phyloP scores from a whole-genome alignment of 371 early-diverging fungal genomes.

The Sporodiniella umbellata region DNA sequence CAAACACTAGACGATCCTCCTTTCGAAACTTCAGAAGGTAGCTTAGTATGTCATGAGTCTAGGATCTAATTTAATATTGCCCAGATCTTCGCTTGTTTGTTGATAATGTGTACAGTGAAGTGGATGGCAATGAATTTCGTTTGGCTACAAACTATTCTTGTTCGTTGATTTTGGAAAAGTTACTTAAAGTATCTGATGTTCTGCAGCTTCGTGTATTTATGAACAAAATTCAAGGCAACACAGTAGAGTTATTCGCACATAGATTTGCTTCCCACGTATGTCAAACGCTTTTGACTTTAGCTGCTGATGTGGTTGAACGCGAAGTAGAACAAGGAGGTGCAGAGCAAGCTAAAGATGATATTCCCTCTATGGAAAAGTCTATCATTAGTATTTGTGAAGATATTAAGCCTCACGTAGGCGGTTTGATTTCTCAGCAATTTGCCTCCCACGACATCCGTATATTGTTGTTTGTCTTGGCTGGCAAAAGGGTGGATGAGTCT shows the following conservation, averaged over 20 bases:
- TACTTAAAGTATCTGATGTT: conserved; percentile 67
- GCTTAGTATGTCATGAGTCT: not conserved
- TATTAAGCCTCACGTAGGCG: conserved; percentile 62
- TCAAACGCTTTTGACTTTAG: conserved; percentile 72
- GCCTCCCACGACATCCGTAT: conserved; percentile 77
- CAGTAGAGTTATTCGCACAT: conserved; percentile 70
- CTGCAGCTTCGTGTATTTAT: conserved; percentile 72
- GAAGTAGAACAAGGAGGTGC: conserved; percentile 52
- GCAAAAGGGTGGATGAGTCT: conserved; percentile 59
- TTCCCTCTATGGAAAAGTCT: conserved; percentile 66
- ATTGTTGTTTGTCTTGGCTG: conserved; percentile 65
- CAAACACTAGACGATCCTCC: conserved; percentile 65
- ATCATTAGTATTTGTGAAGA: conserved; percentile 62
- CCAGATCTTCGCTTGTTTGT: conserved; percentile 71
- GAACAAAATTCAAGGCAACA: conserved; percentile 64
- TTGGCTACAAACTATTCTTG: conserved; percentile 76
- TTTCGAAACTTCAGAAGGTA: conserved; percentile 73
- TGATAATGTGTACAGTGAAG: conserved; percentile 73
- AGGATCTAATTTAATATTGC: conserved; percentile 1
- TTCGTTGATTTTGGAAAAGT: conserved; percentile 77
- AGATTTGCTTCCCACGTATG: conserved; percentile 85
- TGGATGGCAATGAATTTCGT: conserved; percentile 71
- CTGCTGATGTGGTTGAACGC: conserved; percentile 71
- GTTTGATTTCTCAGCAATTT: conserved; percentile 68
- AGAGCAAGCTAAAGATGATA: conserved; percentile 27